Conservation (phyloP, 2,329 filamentous ascomycete genomes). For the Elsinoe ampelina region DNA sequence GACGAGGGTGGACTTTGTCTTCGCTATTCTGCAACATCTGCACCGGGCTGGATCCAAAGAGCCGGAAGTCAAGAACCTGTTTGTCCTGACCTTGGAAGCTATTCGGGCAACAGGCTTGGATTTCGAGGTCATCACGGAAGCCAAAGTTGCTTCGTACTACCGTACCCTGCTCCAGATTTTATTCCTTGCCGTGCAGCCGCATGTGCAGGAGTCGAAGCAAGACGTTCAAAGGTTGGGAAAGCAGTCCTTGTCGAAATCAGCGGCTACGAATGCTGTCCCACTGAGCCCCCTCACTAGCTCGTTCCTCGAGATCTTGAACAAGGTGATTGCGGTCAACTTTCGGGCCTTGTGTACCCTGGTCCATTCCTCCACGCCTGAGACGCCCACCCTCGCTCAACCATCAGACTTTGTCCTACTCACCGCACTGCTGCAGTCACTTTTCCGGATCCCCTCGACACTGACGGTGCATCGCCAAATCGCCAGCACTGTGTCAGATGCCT, state of each 20-base stretch:
- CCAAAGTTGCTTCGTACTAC: constrained; percentile 60
- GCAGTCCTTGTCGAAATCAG: constrained; percentile 4
- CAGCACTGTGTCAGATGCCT: constrained; percentile 46
- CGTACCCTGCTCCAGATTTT: constrained; percentile 75
- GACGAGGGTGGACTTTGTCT: constrained; percentile 67
- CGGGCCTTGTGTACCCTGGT: constrained; percentile 69
- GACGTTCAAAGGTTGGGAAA: background rate
- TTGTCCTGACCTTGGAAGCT: constrained; percentile 52
- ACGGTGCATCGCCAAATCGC: constrained; percentile 46
- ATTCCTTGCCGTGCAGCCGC: constrained; percentile 66
- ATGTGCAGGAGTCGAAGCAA: constrained; percentile 32
- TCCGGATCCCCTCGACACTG: constrained; percentile 66
- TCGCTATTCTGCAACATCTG: constrained; percentile 73
- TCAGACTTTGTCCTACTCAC: constrained; percentile 82
- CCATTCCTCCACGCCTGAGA: constrained; percentile 50
- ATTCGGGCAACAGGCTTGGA: constrained; percentile 45
- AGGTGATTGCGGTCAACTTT: constrained; percentile 73
- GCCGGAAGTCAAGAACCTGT: constrained; percentile 44
- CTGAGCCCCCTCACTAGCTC: constrained; percentile 45
- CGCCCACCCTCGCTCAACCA: constrained; percentile 35
- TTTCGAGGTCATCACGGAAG: constrained; percentile 51
- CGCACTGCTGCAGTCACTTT: constrained; percentile 74
- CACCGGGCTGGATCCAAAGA: constrained; percentile 36
- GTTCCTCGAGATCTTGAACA: constrained; percentile 64
- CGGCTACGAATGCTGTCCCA: constrained; percentile 21